Percentiles rank a stretch among this genome's conserved stretches.
phyloP scores from a whole-genome alignment of 2,329 filamentous ascomycete genomes.

The Chaetothyriales sp. region DNA sequence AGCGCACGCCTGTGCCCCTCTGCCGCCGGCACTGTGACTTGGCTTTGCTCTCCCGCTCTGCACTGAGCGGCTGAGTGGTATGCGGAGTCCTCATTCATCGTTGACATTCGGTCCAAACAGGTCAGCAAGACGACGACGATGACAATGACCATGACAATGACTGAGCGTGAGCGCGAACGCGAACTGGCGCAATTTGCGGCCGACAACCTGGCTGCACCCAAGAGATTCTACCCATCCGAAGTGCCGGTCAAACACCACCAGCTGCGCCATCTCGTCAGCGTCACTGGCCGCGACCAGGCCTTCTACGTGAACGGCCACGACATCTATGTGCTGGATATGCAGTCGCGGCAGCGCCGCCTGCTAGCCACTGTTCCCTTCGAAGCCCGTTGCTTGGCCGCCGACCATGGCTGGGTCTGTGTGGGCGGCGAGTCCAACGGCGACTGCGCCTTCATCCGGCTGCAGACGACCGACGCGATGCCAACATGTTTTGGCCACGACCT shows the following conservation, averaged over 20 bases:
- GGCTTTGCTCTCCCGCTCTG: neutral
- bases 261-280: slow-evolving; percentile 77
- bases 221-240: slow-evolving; percentile 50
- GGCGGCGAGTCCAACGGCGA: slow-evolving; percentile 73
- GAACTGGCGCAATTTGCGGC: slow-evolving; percentile 12
- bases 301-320: slow-evolving; percentile 71
- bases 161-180: slow-evolving; percentile 2
- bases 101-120: neutral
- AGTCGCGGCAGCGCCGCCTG: slow-evolving; percentile 50
- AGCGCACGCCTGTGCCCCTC: neutral
- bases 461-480: slow-evolving; percentile 25
- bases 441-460: slow-evolving; percentile 62
- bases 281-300: slow-evolving; percentile 57
- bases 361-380: slow-evolving; percentile 55
- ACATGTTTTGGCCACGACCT: slow-evolving; percentile 23
- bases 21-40: neutral
- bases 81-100: neutral
- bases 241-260: slow-evolving; percentile 46
- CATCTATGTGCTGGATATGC: slow-evolving; percentile 58
- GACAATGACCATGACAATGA: too few species aligned
- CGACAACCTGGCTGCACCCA: slow-evolving; percentile 4
- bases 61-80: neutral
- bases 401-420: slow-evolving; percentile 75
- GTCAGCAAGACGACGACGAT: slow-evolving; percentile 11
- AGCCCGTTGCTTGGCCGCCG: slow-evolving; percentile 74